Conservation (phyloP, 768 basidiomycete genomes). For the Tricholoma flavovirens region DNA sequence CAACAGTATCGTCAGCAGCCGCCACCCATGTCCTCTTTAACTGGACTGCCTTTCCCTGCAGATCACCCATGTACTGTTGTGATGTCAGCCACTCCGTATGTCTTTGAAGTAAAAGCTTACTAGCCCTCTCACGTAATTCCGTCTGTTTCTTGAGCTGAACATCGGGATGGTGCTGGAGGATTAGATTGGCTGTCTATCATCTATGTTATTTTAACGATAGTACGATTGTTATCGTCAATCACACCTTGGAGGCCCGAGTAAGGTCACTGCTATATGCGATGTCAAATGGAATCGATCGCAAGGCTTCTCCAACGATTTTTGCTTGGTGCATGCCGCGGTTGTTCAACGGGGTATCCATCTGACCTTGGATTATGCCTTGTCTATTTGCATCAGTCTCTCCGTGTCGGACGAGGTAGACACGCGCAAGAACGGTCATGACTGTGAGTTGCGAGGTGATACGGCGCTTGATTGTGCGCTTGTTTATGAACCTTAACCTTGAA, state of each 20-base stretch:
- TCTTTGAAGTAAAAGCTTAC: conserved; percentile 10
- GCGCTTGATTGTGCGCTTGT: neutral
- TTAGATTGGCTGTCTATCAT: conserved; percentile 63
- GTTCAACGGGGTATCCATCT: conserved; percentile 65
- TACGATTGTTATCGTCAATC: conserved; percentile 11
- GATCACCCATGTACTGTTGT: conserved; percentile 25
- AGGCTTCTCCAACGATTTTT: conserved; percentile 42
- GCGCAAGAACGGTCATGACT: conserved; percentile 28
- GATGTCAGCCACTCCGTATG: neutral
- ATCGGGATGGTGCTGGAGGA: conserved; percentile 48
- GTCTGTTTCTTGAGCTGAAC: conserved; percentile 36
- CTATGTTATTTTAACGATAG: neutral
- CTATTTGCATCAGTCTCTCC: conserved; percentile 74
- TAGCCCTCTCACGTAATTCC: conserved; percentile 62
- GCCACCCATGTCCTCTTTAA: conserved; percentile 13
- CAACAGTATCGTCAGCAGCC: conserved; percentile 21
- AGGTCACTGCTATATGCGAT: conserved; percentile 71
- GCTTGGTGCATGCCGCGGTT: conserved; percentile 57
- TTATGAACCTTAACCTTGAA: neutral
- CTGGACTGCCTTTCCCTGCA: conserved; percentile 41
- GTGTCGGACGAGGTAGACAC: conserved; percentile 66
- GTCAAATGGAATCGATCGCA: conserved; percentile 51
- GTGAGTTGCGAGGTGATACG: neutral
- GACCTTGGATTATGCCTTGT: conserved; percentile 65
- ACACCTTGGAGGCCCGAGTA: conserved; percentile 57